Base-by-base conservation (phyloP, 176 grass and related monocot species). In the Ensete glaucum region DNA sequence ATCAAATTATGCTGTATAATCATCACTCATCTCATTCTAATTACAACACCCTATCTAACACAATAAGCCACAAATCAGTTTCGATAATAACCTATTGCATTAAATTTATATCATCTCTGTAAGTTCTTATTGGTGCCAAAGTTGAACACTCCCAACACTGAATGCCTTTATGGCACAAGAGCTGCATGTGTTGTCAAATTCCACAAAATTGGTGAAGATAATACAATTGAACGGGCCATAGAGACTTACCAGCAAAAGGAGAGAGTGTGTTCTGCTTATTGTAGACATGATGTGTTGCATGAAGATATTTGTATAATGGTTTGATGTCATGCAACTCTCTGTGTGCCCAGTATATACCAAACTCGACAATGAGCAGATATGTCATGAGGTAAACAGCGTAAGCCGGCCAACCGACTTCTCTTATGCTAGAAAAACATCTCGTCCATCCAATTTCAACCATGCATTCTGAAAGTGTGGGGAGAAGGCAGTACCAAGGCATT, bases 241-340 rank as follows among this genome's bases (percentile, higher is more conserved):
- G 20, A 54, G 20, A 73, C 80, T 87, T 81, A 99, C 95, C 95
- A n/a, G 90, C 95, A 84, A 94, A 99, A 49, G 95, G 95, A 73
- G 95, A 98, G 17, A 99, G 79, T 1, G 95, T 99, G 62, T 94
- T 99, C 76, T 99, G 88, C 88, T 99, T 99, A 67, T 99, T 99
- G 86, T 99, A 99, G 54, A 99, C 88, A 81, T 99, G 95, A 77
- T 99, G 95, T 17, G 91, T 91, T 64, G 86, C 83, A 82, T 99
- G 95, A 57, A 99, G 86, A 65, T 87, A 82, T 65, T 99, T 99
- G 80, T 99, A 94, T 50, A 99, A 80, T 76, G 95, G 90, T 55
- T 99, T 99, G 85, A 99, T 91, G 64, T 99, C 90, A 87, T 99
- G 95, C 84, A 99, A 85, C 73, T 99, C 88, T 79, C 95, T 84